phyloP scores from a whole-genome alignment of 2,329 filamentous ascomycete genomes.

The Raffaelea albimanens region DNA sequence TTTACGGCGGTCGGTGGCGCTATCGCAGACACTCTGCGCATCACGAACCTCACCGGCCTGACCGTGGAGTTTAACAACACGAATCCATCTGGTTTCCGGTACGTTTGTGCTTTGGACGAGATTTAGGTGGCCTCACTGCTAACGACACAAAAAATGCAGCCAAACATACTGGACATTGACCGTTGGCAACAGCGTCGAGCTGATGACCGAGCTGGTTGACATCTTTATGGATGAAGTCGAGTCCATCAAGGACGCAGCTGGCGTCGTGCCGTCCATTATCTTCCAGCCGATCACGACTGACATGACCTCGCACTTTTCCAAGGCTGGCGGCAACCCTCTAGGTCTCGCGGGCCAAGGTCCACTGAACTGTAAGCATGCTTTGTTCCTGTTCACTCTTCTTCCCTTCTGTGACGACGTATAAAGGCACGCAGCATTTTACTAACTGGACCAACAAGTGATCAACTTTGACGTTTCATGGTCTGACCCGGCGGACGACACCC shows the following conservation, averaged over 20 bases:
- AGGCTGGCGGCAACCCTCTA: conserved; percentile 31
- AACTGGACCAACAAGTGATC: not conserved
- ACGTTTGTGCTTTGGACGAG: too few relatives aligned
- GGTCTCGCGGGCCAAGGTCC: conserved; percentile 20
- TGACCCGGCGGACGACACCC: conserved; percentile 18
- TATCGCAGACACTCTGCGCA: not conserved
- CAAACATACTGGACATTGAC: conserved; percentile 5
- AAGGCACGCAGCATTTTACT: not conserved
- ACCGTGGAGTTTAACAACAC: conserved; percentile 2
- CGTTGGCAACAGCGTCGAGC: conserved; percentile 9
- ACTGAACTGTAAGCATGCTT: not conserved
- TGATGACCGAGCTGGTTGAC: conserved; percentile 7
- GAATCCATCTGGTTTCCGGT: conserved; percentile 1
- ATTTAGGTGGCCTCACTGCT: too few relatives aligned
- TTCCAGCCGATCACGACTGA: conserved; percentile 15
- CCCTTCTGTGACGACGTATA: not conserved
- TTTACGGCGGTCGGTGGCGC: not conserved
- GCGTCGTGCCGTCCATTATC: conserved; percentile 5
- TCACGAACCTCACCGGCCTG: not conserved
- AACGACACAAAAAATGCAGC: not conserved
- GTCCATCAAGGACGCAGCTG: not conserved
- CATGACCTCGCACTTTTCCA: conserved; percentile 20
- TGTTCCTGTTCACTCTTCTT: not conserved
- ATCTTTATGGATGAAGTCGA: conserved; percentile 8
- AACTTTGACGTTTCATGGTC: conserved; percentile 18